Base-by-base conservation (phyloP, 306 rosid genomes). In the Hippophae rhamnoides region DNA sequence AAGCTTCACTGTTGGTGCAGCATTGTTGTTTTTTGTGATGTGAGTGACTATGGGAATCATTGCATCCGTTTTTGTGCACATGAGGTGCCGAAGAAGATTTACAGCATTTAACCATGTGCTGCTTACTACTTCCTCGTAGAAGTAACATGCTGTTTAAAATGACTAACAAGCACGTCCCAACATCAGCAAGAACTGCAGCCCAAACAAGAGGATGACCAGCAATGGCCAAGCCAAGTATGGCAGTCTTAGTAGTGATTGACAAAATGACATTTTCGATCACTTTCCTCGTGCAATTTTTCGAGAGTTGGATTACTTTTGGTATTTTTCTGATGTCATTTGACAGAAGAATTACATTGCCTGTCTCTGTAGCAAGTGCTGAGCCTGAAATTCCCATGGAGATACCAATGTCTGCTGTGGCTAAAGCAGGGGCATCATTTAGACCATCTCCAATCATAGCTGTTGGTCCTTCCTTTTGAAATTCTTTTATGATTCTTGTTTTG, bases 141-240 rank as follows among this genome's bases (percentile, higher is more conserved):
- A 93, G 85, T 13, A 88, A 72, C 99, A 93, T 93, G 79, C 97
- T 93, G 76, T 93, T 93, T 10, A 88, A 68, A 56, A 86, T 93
- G 46, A 93, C 99, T 18, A 86, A 69, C 48, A 93, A 3, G 62
- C 99, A 88, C 10, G 95, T 89, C 61, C 99, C 99, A 45, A 84
- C 95, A 74, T 93, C 99, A 9, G 95, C 97, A 45, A 88, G 86
- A 77, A 93, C 99, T 55, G 99, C 99, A n/a, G 97, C 99, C 97
- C 99, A 88, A 56, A 93, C 82, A 47, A 88, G 77, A 13, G 99
- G 99, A 69, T 88, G 81, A 38, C 99, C 99, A n/a, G 72, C 86
- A 62, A 93, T 57, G 62, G 88, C 95, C 60, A 93, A 78, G 13
- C 80, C 90, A 9, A 93, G 65, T 43, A 93, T 82, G 0, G 78